Conservation (phyloP, 139 green algal genomes). For the Chlamydomonas asymmetrica region DNA sequence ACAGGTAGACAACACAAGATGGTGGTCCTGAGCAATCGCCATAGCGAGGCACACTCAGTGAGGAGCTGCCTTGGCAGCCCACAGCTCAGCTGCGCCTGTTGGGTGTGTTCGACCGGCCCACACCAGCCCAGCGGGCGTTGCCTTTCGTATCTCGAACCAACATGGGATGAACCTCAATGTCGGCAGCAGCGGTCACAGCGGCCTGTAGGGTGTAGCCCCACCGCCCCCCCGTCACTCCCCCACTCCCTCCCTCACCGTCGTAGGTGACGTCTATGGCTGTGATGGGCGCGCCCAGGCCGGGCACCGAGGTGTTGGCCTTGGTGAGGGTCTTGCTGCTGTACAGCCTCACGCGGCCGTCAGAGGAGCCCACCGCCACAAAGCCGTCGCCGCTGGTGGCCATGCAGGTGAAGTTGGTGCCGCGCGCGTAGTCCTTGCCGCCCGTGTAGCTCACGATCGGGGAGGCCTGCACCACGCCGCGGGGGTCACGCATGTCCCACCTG, state of each 20-base stretch:
- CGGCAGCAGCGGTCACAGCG: constrained; percentile 10
- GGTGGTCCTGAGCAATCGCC: too few relatives aligned
- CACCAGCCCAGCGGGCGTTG: too few relatives aligned
- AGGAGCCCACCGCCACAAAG: constrained; percentile 83
- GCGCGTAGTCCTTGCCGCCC: constrained; percentile 88
- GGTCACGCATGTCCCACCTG: constrained; percentile 85
- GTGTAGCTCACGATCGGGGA: constrained; percentile 61
- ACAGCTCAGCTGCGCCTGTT: too few relatives aligned
- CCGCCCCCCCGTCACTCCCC: too few relatives aligned
- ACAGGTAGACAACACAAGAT: too few relatives aligned
- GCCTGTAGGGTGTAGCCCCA: constrained; percentile 73
- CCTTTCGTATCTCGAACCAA: too few relatives aligned
- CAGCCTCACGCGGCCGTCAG: constrained; percentile 84
- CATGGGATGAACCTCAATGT: too few relatives aligned
- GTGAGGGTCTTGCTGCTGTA: constrained; percentile 85
- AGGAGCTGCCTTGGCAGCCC: too few relatives aligned
- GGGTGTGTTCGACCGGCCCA: too few relatives aligned
- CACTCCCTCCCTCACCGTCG: constrained; percentile 72
- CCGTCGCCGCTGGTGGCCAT: constrained; percentile 82
- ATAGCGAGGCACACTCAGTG: too few relatives aligned
- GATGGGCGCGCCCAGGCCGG: constrained; percentile 86
- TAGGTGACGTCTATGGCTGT: constrained; percentile 91
- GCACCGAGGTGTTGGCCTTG: constrained; percentile 84
- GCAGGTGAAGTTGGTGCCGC: constrained; percentile 83
- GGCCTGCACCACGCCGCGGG: constrained; percentile 56